phyloP scores from a whole-genome alignment of 345 rosid genomes.

The Syzygium oleosum region DNA sequence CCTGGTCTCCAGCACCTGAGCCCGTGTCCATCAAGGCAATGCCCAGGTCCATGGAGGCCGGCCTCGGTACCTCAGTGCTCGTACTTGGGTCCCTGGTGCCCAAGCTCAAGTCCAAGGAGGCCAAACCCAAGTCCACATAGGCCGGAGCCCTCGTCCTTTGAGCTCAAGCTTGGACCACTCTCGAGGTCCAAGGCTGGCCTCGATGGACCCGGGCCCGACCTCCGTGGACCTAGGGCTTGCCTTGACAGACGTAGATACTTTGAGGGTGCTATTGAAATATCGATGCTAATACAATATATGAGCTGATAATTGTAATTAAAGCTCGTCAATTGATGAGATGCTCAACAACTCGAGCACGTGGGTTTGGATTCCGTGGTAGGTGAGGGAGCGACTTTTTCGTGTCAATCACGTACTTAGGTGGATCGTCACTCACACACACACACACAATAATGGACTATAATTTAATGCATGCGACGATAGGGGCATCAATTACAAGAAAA shows the following conservation, averaged over 20 bases:
- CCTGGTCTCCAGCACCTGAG: background rate
- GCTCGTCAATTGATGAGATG: background rate
- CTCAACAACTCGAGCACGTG: background rate
- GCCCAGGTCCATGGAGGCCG: background rate
- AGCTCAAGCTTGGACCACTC: background rate
- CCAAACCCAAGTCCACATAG: background rate
- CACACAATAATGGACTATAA: background rate
- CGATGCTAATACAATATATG: background rate
- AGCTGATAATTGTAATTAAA: background rate
- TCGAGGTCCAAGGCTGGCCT: background rate
- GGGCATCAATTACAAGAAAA: background rate
- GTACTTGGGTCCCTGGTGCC: background rate
- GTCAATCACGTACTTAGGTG: background rate
- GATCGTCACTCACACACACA: background rate
- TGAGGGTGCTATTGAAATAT: background rate
- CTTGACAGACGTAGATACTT: background rate
- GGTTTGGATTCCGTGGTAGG: background rate
- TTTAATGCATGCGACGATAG: background rate
- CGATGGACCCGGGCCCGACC: accelerated
- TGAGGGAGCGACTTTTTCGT: background rate
- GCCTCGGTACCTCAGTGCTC: background rate
- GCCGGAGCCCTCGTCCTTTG: background rate
- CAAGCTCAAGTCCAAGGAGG: background rate
- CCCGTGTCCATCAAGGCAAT: accelerated
- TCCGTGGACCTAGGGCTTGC: background rate